Base-by-base conservation (phyloP, 2,329 filamentous ascomycete species). In the Fusarium denticulatum region DNA sequence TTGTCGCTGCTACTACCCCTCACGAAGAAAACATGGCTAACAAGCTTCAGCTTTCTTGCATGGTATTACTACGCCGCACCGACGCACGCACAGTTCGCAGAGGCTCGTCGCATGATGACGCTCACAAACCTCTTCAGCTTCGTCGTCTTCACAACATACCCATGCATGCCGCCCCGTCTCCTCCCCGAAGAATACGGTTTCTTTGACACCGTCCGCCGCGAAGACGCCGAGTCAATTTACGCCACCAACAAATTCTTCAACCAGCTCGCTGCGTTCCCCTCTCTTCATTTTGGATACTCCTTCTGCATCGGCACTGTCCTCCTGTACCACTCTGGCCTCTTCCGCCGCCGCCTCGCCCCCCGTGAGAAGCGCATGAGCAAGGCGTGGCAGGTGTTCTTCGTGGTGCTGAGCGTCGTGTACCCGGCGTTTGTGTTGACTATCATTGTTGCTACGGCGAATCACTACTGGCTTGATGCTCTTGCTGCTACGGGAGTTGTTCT, bases 391-490 rank as follows among this genome's bases (percentile, higher is more conserved):
- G 37, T 65, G 28, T 78, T 81, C 52, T 80, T 79, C 45, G 77
- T 72, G 26, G 46, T 47, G 9, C 55, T 88, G 22, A 88, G 88
- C 36, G 65, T 89, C 24, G 80, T 83, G 52, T 90, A 90, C 75
- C 88, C 88, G 4, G 73, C 80, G 10, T 85, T 87, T 76, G 88
- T 90, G 58, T 77, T 91, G 55, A 82, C 86, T 1, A 87, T 86
- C 36, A 91, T 91, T 67, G 86, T 91, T 34, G 86, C 89, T 22
- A 91, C 89, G 1, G 89, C 89, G 39, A 91, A 91, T 75, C 89
- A 87, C 74, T 87, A 93, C 79, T 87, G 92, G 52, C 84, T 93
- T 9, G 91, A 93, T 80, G 91, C 91, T 0, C 84, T 92, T 26
- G 91, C 90, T 3, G 91, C 91, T 1, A 86, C 88, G 2, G 74